Conservation (phyloP, 1,139 yeast genomes). For the Candida tropicalis region DNA sequence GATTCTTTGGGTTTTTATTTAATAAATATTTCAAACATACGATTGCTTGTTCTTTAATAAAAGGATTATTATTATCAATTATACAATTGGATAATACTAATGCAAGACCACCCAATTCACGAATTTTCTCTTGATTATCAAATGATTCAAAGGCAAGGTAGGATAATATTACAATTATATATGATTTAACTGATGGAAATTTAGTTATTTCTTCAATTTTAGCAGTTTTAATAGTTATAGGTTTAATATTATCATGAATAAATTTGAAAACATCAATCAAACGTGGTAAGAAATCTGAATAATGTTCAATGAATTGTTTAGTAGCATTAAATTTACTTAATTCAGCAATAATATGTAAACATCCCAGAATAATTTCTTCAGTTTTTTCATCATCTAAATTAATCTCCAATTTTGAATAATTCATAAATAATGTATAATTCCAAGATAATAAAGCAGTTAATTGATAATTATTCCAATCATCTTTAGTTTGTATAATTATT, state of each 20-base stretch:
- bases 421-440: slow-evolving; percentile 46
- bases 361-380: slow-evolving; percentile 23
- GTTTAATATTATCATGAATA: slow-evolving; percentile 51
- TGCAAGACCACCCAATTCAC: slow-evolving; percentile 70
- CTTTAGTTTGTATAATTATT: slow-evolving; percentile 46
- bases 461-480: slow-evolving; percentile 55
- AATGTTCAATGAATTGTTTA: slow-evolving; percentile 53
- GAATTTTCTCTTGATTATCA: slow-evolving; percentile 64
- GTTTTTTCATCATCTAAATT: slow-evolving; percentile 17
- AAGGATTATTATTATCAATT: slow-evolving; percentile 87
- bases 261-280: slow-evolving; percentile 47
- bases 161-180: slow-evolving; percentile 63
- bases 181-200: slow-evolving; percentile 65
- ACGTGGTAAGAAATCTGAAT: slow-evolving; percentile 39
- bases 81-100: slow-evolving; percentile 78
- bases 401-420: slow-evolving; percentile 18
- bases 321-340: slow-evolving; percentile 54
- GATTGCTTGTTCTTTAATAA: slow-evolving; percentile 81
- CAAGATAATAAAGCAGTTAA: slow-evolving; percentile 57
- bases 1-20: slow-evolving; percentile 66
- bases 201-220: slow-evolving; percentile 33
- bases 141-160: slow-evolving; percentile 53
- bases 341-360: slow-evolving; percentile 55
- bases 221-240: slow-evolving; percentile 31
- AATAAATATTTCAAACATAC: slow-evolving; percentile 73